Evolutionary conservation across 2,329 filamentous ascomycete genomes (phyloP).

Genomic region (Penicillium sp.): DNA sequence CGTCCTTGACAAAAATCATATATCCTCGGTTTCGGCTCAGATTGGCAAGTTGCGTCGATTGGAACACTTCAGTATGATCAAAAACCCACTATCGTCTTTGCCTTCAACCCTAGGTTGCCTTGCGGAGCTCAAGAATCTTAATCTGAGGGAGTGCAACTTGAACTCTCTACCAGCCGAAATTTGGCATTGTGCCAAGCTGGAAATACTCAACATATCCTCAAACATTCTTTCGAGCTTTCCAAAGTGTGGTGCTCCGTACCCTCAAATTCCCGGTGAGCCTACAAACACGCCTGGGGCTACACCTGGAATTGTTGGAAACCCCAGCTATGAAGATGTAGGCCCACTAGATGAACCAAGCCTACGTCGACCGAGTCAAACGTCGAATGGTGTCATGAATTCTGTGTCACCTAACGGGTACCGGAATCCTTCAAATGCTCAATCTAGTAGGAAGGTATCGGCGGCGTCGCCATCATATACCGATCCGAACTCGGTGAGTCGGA

Average conservation of each 20-base stretch:
- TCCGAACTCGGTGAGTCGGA: conserved; percentile 62
- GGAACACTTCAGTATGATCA: conserved; percentile 90
- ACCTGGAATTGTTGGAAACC: conserved; percentile 58
- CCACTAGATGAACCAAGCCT: conserved; percentile 62
- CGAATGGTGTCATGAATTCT: conserved; percentile 71
- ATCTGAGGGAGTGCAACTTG: conserved; percentile 91
- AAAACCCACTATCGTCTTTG: conserved; percentile 81
- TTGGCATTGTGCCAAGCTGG: conserved; percentile 91
- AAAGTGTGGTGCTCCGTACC: conserved; percentile 69
- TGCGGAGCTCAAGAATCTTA: conserved; percentile 77
- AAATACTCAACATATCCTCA: conserved; percentile 91
- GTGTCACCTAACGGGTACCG: conserved; percentile 66
- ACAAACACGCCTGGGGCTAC: conserved; percentile 47
- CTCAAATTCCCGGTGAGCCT: conserved; percentile 58
- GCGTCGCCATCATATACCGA: conserved; percentile 67
- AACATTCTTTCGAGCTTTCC: conserved; percentile 91
- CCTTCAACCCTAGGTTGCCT: conserved; percentile 87
- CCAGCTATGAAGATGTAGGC: conserved; percentile 76
- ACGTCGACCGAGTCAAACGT: conserved; percentile 81
- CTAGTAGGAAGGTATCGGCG: conserved; percentile 81
- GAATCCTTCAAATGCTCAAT: conserved; percentile 81
- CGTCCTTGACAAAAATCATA: conserved; percentile 91
- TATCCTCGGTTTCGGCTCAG: conserved; percentile 81
- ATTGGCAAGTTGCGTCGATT: conserved; percentile 80
- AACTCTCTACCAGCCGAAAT: conserved; percentile 84